Base-by-base conservation (phyloP, 2,329 filamentous ascomycete genomes). In the Clonostachys rosea region DNA sequence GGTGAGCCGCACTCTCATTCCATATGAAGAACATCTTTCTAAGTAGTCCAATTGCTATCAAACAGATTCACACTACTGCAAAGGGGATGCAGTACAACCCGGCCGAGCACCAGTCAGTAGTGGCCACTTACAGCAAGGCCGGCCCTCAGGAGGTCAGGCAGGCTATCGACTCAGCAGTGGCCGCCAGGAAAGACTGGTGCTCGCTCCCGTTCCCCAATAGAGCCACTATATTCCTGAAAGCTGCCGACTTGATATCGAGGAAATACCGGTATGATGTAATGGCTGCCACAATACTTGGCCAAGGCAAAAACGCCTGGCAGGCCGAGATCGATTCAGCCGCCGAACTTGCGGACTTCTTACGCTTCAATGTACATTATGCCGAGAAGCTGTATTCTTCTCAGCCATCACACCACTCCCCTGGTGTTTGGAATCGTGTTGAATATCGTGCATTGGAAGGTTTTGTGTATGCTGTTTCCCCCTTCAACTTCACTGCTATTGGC, bases 231-330 rank as follows among this genome's bases (percentile, higher is more conserved):
- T 97, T 97, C 74, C 80, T 97, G 60, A 96, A 96, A 77, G 92
- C 92, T 4, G 92, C 92, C 34, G 91, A 96, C 63, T 76, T 97
- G 52, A 83, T 97, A 56, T 76, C 87, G 46, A 87, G 81, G 53
- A 97, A 96, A 72, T 96, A 97, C 71, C 82, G 92, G 62, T 96
- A 96, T 69, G 89, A 96, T 48, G 81, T 97, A 57, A 95, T 96
- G 88, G 91, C 92, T 8, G 83, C 90, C 41, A 96, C 92, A 11
- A 96, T 97, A 83, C 75, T 96, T 33, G 92, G 92, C 50, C 92
- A 97, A 70, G 92, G 92, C 59, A 97, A 97, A 81, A 97, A 96
- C 66, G 90, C 89, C 42, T 96, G 91, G 91, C 92, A 97, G 70
- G 92, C 92, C 14, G 92, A 97, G 77, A 97, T 97, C 54, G 92